A percentile compares a stretch with the other conserved stretches of the same genome.
phyloP scores from a whole-genome alignment of 179 eudicot genomes.

The Carnegiea gigantea region DNA sequence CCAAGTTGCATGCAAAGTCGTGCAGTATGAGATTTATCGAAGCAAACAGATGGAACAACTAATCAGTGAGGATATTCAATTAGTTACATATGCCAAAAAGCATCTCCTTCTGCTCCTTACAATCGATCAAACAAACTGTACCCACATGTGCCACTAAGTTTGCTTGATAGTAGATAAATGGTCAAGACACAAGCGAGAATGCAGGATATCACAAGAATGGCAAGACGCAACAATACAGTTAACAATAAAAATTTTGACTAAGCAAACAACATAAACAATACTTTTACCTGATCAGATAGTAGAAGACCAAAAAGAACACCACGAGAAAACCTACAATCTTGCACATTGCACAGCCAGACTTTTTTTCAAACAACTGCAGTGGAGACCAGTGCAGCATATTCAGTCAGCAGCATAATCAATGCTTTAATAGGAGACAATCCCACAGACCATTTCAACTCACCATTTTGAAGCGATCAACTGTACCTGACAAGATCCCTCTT shows the following conservation, averaged over 20 bases:
- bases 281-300: constrained; percentile 36
- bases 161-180: neutral
- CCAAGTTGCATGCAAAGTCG: too few relatives aligned
- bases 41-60: too few relatives aligned
- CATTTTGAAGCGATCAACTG: constrained; percentile 45
- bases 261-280: neutral
- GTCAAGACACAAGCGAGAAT: neutral
- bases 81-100: neutral
- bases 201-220: neutral
- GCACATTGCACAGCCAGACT: constrained; percentile 39
- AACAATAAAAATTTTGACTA: neutral
- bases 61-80: neutral
- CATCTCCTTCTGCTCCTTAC: neutral
- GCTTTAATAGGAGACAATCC: neutral
- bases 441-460: constrained; percentile 25
- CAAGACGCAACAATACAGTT: neutral
- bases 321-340: constrained; percentile 37
- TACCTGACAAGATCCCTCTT: constrained; percentile 45
- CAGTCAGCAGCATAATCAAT: constrained; percentile 5
- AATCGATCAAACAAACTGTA: too few relatives aligned
- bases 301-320: constrained; percentile 30
- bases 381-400: neutral
- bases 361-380: constrained; percentile 39
- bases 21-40: too few relatives aligned
- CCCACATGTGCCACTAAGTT: neutral